phyloP scores from a whole-genome alignment of 163 green algal genomes.

The Prototheca wickerhamii region DNA sequence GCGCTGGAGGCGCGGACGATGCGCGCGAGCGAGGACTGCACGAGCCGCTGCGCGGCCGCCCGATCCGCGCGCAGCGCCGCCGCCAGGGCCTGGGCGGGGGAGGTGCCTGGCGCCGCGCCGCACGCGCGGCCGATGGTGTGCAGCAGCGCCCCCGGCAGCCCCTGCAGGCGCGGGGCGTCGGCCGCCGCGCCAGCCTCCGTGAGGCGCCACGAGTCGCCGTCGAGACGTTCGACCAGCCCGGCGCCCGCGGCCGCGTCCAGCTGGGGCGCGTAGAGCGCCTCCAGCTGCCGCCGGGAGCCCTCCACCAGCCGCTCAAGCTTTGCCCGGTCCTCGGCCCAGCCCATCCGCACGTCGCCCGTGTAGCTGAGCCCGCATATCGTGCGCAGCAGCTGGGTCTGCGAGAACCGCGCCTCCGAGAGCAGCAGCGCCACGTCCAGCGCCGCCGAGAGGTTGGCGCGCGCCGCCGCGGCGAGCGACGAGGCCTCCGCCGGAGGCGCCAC shows the following conservation, averaged over 20 bases:
- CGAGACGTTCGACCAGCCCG: neutral
- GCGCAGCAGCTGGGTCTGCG: constrained; percentile 47
- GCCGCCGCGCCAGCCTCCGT: neutral
- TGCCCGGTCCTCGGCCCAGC: constrained; percentile 58
- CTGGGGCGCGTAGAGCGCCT: constrained; percentile 8
- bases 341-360: constrained; percentile 72
- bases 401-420: constrained; percentile 55
- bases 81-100: neutral
- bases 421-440: constrained; percentile 62
- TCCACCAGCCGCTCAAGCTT: constrained; percentile 55
- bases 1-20: constrained; percentile 22
- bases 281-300: constrained; percentile 6
- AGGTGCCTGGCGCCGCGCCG: neutral
- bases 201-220: neutral
- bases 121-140: neutral
- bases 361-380: constrained; percentile 64
- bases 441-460: constrained; percentile 47
- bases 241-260: neutral
- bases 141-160: constrained; percentile 5
- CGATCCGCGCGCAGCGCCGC: neutral
- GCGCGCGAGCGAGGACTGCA: constrained; percentile 2
- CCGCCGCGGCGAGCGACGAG: constrained; percentile 10
- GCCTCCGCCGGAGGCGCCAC: neutral
- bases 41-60: neutral
- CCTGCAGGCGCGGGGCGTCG: neutral